Evolutionary conservation across 768 basidiomycete genomes (phyloP), one percentile per base, ranked within the genome.

Genomic region (Strobilomyces confusus): DNA sequence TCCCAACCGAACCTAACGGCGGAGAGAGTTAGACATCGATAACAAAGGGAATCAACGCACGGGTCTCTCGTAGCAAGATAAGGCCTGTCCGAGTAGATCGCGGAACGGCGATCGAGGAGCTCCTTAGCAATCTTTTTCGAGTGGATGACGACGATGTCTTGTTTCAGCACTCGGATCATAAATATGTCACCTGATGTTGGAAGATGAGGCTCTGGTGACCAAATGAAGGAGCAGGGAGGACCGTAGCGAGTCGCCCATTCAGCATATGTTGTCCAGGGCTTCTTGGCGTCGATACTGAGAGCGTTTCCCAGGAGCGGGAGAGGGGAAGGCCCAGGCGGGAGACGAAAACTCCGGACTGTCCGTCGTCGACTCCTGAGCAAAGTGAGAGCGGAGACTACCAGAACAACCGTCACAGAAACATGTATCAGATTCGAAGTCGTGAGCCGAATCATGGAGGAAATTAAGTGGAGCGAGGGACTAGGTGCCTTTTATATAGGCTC

Each of bases 1-100:
- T 51, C 40, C 62, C 55, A 65, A 23, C 62, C 63, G 32, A 44
- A 66, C n/a, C 63, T 64, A 20, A 45, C 9, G 13, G 9, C 14
- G 2, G 11, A 32, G 3, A 48, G 7, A 33, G 14, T 45, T 3
- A 26, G 22, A 30, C 13, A 37, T 19, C 23, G 14, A 3, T 3
- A 8, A 41, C 9, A 20, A 44, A 11, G 36, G 41, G 11, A 4
- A 9, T 29, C 9, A 14, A 56, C 58, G n/a, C 11, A 65, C 63
- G 51, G 53, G 26, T 56, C 58, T 30, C n/a, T 52, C 6, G 58
- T 54, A n/a, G 61, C 58, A 12, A 60, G n/a, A 19, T 50, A 36
- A 12, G 63, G 58, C 29, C 63, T 60, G 43, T 71, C 68, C 4
- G 68, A 68, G 44, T 71, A 69, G 22, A 63, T 57, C 17, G 23